A percentile compares a stretch with the other conserved stretches of the same genome.
These are phyloP conservation scores for Penium margaritaceum DNA, from an alignment of 139 green algal species.

Conservation along the genomic window DNA sequence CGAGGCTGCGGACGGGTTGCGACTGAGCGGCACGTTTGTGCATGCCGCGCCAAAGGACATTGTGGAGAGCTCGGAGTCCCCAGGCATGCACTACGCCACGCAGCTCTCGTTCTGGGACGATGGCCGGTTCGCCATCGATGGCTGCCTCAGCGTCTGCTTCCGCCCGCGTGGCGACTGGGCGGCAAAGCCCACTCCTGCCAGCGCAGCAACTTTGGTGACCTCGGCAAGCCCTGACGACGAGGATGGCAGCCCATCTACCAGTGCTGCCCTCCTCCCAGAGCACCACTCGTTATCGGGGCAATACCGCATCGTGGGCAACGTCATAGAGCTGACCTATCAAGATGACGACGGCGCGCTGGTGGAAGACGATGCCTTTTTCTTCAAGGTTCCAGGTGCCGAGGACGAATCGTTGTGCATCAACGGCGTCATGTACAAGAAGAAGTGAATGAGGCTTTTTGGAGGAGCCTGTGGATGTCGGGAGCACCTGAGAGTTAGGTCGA, in stretches of 20 bases:
- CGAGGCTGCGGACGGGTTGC: constrained; percentile 1
- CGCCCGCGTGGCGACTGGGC: too few relatives aligned
- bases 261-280: too few relatives aligned
- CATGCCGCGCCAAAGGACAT: not conserved
- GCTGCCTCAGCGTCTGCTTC: too few relatives aligned
- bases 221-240: not conserved
- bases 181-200: too few relatives aligned
- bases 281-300: too few relatives aligned
- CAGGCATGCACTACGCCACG: not conserved
- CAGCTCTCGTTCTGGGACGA: not conserved
- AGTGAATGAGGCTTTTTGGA: not conserved
- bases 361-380: constrained; percentile 19
- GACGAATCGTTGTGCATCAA: constrained; percentile 9
- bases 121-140: constrained; percentile 9
- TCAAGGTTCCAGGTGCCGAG: not conserved
- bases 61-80: not conserved
- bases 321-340: constrained; percentile 11
- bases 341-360: not conserved
- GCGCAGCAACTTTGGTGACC: too few relatives aligned
- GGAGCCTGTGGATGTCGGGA: not conserved
- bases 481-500: not conserved
- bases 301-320: constrained; percentile 17
- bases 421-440: not conserved
- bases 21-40: constrained; percentile 3
- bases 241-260: too few relatives aligned